These are phyloP conservation scores for Blumeriella jaapii DNA, from an alignment of 2,329 filamentous ascomycete genomes.

Conservation along the genomic window DNA sequence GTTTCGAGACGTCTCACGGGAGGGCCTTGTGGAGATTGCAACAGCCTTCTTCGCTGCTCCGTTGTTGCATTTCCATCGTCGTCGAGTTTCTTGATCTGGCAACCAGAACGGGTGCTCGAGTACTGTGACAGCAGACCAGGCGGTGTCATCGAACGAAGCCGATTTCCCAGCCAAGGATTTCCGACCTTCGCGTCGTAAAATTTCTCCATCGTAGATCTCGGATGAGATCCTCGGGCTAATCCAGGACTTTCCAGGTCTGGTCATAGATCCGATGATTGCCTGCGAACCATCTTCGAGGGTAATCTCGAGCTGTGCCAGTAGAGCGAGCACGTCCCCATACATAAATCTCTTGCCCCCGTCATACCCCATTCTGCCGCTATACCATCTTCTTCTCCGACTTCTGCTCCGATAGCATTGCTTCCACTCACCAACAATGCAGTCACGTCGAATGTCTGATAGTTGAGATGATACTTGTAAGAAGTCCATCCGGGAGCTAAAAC, in stretches of 20 bases:
- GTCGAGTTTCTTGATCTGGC: too few species aligned
- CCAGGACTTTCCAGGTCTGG: slow-evolving; percentile 28
- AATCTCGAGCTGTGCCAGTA: slow-evolving; percentile 31
- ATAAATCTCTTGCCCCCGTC: slow-evolving; percentile 24
- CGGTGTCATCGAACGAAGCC: slow-evolving; percentile 17
- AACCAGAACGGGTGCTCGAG: slow-evolving; percentile 29
- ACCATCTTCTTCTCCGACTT: slow-evolving; percentile 43
- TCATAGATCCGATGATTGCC: slow-evolving; percentile 25
- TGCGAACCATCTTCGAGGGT: slow-evolving; percentile 10
- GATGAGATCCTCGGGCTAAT: slow-evolving; percentile 12
- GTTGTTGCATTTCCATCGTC: too few species aligned
- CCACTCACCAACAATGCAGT: slow-evolving; percentile 29
- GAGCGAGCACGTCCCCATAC: slow-evolving; percentile 31
- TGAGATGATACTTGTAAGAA: slow-evolving; percentile 35
- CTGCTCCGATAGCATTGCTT: slow-evolving; percentile 31
- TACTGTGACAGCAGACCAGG: slow-evolving; percentile 19
- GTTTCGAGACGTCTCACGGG: slow-evolving; percentile 31
- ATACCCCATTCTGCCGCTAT: slow-evolving; percentile 29
- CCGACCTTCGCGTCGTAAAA: too few species aligned
- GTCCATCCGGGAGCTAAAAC: slow-evolving; percentile 32
- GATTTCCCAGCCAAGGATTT: slow-evolving; percentile 24
- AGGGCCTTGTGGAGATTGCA: slow-evolving; percentile 31
- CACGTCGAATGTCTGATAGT: slow-evolving; percentile 43
- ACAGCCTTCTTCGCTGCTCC: too few species aligned
- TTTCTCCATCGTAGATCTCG: slow-evolving; percentile 34